Conservation (phyloP, 2,329 filamentous ascomycete genomes). For the Penicillium sp. region DNA sequence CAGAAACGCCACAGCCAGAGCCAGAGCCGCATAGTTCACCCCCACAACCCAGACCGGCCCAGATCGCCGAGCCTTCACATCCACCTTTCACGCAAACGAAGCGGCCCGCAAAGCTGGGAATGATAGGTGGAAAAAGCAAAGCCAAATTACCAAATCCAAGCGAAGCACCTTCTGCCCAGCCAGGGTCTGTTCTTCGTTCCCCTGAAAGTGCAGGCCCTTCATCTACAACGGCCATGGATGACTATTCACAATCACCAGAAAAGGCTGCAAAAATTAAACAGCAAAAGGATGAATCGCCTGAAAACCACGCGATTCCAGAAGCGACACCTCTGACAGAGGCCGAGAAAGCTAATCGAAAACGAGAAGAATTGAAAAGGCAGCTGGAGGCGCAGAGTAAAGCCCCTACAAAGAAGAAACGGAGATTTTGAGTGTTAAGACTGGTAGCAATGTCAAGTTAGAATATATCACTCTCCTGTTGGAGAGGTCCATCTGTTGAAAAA, state of each 20-base stretch:
- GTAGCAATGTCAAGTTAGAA: not conserved
- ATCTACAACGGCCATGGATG: not conserved
- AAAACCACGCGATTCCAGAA: slow-evolving; percentile 1
- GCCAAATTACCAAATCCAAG: slow-evolving; percentile 6
- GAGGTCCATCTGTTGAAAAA: not conserved
- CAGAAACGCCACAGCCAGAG: not conserved
- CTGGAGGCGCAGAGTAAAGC: slow-evolving; percentile 52
- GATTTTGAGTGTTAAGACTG: slow-evolving; percentile 41
- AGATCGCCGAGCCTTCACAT: not conserved
- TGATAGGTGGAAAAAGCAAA: slow-evolving; percentile 34
- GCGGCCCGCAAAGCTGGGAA: slow-evolving; percentile 32
- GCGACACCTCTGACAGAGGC: slow-evolving; percentile 40
- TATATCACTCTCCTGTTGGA: not conserved
- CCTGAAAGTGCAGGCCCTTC: not conserved
- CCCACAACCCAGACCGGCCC: slow-evolving; percentile 6
- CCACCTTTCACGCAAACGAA: slow-evolving; percentile 19
- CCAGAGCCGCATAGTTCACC: not conserved
- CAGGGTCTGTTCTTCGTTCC: not conserved
- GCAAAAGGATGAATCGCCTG: slow-evolving; percentile 1
- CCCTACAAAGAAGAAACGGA: slow-evolving; percentile 57
- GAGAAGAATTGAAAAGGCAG: slow-evolving; percentile 56
- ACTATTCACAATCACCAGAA: not conserved
- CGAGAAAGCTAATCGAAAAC: slow-evolving; percentile 54
- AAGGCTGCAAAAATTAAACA: not conserved
- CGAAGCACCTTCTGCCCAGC: slow-evolving; percentile 1